phyloP scores from a whole-genome alignment of 441 rosid genomes.

The Gossypium davidsonii region DNA sequence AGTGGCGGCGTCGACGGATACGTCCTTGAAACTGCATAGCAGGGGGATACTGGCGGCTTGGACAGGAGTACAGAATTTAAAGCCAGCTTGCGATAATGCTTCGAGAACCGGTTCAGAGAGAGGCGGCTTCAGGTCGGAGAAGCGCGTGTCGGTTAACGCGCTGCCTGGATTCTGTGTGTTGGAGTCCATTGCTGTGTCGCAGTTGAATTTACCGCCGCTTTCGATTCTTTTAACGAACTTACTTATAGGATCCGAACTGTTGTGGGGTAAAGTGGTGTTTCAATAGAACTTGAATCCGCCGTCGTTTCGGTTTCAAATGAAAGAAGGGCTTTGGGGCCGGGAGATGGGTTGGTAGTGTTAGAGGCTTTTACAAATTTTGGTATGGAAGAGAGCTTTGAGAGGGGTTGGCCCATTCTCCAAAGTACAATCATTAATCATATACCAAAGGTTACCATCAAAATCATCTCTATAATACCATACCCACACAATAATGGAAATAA shows the following conservation, averaged over 20 bases:
- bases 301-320: too few relatives aligned
- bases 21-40: slow-evolving; percentile 78
- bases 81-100: slow-evolving; percentile 47
- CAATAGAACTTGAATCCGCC: too few relatives aligned
- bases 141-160: slow-evolving; percentile 64
- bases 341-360: too few relatives aligned
- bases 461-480: too few relatives aligned
- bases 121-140: slow-evolving; percentile 67
- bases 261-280: not conserved
- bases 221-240: not conserved
- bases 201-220: slow-evolving; percentile 9
- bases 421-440: too few relatives aligned
- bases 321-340: too few relatives aligned
- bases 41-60: slow-evolving; percentile 82
- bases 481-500: too few relatives aligned
- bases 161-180: slow-evolving; percentile 31
- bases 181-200: not conserved
- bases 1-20: slow-evolving; percentile 85
- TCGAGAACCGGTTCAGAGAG: slow-evolving; percentile 53
- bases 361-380: too few relatives aligned
- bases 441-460: too few relatives aligned
- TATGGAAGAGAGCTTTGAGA: too few relatives aligned
- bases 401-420: too few relatives aligned
- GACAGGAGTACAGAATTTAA: slow-evolving; percentile 82
- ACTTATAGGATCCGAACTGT: not conserved